Evolutionary conservation across 345 rosid species (phyloP), one percentile per base, ranked within the genome.

Genomic region (Cardiospermum halicacabum): DNA sequence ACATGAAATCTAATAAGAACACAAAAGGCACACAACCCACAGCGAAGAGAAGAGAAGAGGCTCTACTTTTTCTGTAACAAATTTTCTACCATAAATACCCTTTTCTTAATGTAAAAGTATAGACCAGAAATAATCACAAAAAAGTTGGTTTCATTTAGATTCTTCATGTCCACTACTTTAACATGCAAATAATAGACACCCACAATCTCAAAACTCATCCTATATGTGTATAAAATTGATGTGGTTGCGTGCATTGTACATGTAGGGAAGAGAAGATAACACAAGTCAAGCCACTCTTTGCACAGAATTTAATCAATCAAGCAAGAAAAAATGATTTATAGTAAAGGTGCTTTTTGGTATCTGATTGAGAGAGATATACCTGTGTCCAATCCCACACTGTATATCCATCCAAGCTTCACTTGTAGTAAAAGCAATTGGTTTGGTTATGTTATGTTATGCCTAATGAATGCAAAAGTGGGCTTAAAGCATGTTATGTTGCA

Each of bases 21-120:
- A n/a, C n/a, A n/a, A n/a, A n/a, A n/a, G n/a, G n/a, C n/a, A n/a
- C n/a, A n/a, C n/a, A n/a, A n/a, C n/a, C n/a, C n/a, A n/a, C n/a
- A n/a, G n/a, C n/a, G n/a, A n/a, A n/a, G n/a, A n/a, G n/a, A n/a
- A n/a, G n/a, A n/a, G n/a, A n/a, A n/a, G n/a, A n/a, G n/a, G n/a
- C n/a, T n/a, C n/a, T n/a, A n/a, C n/a, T n/a, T n/a, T n/a, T n/a
- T n/a, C n/a, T n/a, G n/a, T n/a, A n/a, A n/a, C n/a, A n/a, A n/a
- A n/a, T n/a, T n/a, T 5, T 37, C 45, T 58, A 62, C 40, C 42
- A 25, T 16, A 53, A 13, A 51, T 21, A 32, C 70, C 61, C 56
- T 71, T 75, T 75, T 53, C 83, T 79, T 75, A 79, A 61, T 62
- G 11, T 25, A 47, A 66, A 70, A 62, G 78, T 45, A 75, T 74